Conservation (phyloP, 2,329 filamentous ascomycete genomes). For the Monilinia fructigena region DNA sequence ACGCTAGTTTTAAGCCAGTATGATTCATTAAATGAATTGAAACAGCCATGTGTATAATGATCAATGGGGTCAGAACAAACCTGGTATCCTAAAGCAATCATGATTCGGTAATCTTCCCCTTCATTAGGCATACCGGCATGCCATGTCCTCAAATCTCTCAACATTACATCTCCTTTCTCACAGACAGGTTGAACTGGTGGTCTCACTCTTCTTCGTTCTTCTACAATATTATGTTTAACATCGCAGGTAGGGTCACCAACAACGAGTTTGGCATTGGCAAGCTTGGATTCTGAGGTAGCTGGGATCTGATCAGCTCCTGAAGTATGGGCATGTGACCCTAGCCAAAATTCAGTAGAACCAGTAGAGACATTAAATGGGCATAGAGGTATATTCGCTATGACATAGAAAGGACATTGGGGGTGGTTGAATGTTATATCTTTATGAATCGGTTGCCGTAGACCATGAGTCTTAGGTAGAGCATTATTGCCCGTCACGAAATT, state of each 20-base stretch:
- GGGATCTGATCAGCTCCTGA: constrained; percentile 18
- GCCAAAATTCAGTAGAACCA: constrained; percentile 51
- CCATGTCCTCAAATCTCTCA: constrained; percentile 24
- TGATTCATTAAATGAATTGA: background rate
- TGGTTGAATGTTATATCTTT: constrained; percentile 58
- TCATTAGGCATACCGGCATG: constrained; percentile 61
- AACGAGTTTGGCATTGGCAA: constrained; percentile 47
- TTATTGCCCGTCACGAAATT: constrained; percentile 41
- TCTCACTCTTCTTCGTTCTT: constrained; percentile 24
- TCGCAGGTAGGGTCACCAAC: constrained; percentile 46
- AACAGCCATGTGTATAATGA: background rate
- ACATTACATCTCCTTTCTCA: constrained; percentile 19
- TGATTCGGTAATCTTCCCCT: constrained; percentile 49
- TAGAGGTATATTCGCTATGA: constrained; percentile 49
- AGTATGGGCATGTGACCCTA: constrained; percentile 44
- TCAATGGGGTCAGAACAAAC: constrained; percentile 11
- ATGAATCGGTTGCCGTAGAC: constrained; percentile 53
- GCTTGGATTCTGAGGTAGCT: constrained; percentile 21
- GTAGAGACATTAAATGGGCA: constrained; percentile 46
- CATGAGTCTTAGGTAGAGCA: constrained; percentile 34
- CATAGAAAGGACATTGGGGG: constrained; percentile 51
- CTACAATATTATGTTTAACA: constrained; percentile 38
- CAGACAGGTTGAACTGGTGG: constrained; percentile 18
- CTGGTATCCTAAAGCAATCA: constrained; percentile 47
- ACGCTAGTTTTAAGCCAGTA: background rate